These are phyloP conservation scores for Kregervanrija delftensis DNA, from an alignment of 805 yeast genomes.

Conservation along the genomic window DNA sequence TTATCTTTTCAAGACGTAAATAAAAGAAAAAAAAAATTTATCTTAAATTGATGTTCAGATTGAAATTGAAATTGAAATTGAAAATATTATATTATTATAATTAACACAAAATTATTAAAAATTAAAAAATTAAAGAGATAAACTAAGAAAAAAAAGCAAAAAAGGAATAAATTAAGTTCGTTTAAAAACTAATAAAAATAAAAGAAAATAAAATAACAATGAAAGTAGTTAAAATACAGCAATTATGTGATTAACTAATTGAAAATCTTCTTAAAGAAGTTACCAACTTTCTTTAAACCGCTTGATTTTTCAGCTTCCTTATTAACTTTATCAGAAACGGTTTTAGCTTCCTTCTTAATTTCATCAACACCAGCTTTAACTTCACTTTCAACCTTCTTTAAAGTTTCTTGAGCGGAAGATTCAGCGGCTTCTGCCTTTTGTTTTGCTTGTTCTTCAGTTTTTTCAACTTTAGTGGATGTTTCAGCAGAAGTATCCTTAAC, in stretches of 20 bases:
- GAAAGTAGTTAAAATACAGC: background rate
- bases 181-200: slow-evolving; percentile 3
- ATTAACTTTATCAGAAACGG: slow-evolving; percentile 3
- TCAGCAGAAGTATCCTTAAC: slow-evolving; percentile 3
- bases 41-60: background rate
- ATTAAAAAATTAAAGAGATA: background rate
- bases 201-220: background rate
- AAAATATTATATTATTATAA: background rate
- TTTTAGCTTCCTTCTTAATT: slow-evolving; percentile 7
- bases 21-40: background rate
- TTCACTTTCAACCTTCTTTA: slow-evolving; percentile 10
- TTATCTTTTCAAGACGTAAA: background rate
- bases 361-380: slow-evolving; percentile 2
- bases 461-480: slow-evolving; percentile 13
- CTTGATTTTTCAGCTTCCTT: slow-evolving; percentile 6
- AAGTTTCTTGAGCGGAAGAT: background rate
- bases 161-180: background rate
- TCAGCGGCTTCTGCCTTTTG: slow-evolving; percentile 10
- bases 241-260: slow-evolving; percentile 2
- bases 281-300: slow-evolving; percentile 21
- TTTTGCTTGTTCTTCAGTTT: slow-evolving; percentile 13
- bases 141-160: background rate
- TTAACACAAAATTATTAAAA: background rate
- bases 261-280: slow-evolving; percentile 24
- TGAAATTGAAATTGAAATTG: background rate